Evolutionary conservation across 148 eudicot genomes (phyloP), one percentile per base, ranked within the genome.

Genomic region (Cornus suecica): DNA sequence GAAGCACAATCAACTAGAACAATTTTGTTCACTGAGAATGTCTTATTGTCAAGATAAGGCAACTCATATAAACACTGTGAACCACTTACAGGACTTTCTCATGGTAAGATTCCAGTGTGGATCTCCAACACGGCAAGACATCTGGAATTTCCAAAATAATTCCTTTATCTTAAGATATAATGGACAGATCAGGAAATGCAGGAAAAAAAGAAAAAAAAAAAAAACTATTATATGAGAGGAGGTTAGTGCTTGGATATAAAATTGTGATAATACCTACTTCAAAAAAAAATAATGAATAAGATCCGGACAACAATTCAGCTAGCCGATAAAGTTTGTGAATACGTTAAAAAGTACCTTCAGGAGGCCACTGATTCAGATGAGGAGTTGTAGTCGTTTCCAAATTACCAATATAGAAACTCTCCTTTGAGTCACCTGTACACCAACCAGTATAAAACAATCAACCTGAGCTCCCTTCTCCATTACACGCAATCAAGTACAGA

Each of bases 351-450:
- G 63, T 85, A 93, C 96, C 93, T 80, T 81, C 83, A 61, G 91
- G 77, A 76, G 98, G 95, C 95, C 96, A 90, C 61, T 88, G 98
- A 73, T 93, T 93, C 67, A 87, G 80, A 71, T 67, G 32, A 30
- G 64, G 30, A 9, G 11, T 34, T 31, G 72, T 30, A 69, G 74
- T 80, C 31, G 60, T 82, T 64, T 87, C 88, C 71, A 91, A 45
- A 65, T 89, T 83, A 29, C 98, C 93, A 65, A 93, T 79, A 68
- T 90, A 83, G 79, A 93, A 89, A 64, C 85, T 80, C 82, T 93
- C 98, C 87, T 93, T 93, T 25, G 82, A 68, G 68, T 93, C 98
- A 69, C 98, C 94, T 93, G 79, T 58, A 63, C 70, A 32, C 13
- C 10, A 7, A 37, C 13, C 51, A 74, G 58, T 60, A 51, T 29